These are phyloP conservation scores for Effrenium voratum DNA, from an alignment of 73 alveolate species.

Conservation along the genomic window DNA sequence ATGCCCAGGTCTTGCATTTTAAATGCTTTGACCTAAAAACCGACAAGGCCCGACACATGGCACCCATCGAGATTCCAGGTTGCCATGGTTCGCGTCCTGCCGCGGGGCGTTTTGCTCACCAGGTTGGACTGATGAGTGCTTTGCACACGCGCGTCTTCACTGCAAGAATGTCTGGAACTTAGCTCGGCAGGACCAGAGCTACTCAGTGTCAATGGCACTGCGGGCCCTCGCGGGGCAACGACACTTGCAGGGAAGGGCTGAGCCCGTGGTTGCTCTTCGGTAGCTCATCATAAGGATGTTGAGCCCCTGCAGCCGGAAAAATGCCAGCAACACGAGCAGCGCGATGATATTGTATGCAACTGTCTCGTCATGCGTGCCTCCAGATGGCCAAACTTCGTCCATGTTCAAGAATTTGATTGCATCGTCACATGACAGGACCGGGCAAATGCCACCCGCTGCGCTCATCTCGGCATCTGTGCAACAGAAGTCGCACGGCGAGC, in stretches of 20 bases:
- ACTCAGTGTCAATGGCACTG: no score
- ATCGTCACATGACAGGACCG: conserved; percentile 23
- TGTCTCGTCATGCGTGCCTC: conserved; percentile 33
- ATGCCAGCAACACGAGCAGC: neutral
- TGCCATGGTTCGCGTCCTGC: no score
- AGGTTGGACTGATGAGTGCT: no score
- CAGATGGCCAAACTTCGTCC: conserved; percentile 69
- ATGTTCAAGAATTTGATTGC: conserved; percentile 4
- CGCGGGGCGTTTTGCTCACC: no score
- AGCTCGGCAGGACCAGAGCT: no score
- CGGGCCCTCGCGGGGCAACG: neutral
- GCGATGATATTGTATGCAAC: conserved; percentile 17
- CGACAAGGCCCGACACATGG: no score
- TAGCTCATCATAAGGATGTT: conserved; percentile 51
- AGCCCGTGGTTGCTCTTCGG: conserved; percentile 18
- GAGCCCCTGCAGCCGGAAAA: conserved; percentile 65
- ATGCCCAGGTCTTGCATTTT: no score
- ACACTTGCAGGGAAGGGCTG: conserved; percentile 8
- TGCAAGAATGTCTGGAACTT: no score
- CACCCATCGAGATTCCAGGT: no score
- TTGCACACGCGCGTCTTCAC: no score
- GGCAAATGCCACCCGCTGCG: conserved; percentile 32
- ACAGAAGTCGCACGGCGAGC: conserved; percentile 63
- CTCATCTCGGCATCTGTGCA: conserved; percentile 33
- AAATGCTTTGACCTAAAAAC: no score